A percentile compares a stretch with the other conserved stretches of the same genome.
Evolutionary conservation across 2,329 filamentous ascomycete genomes (phyloP).

Genomic region (Incumbomyces delicatus): DNA sequence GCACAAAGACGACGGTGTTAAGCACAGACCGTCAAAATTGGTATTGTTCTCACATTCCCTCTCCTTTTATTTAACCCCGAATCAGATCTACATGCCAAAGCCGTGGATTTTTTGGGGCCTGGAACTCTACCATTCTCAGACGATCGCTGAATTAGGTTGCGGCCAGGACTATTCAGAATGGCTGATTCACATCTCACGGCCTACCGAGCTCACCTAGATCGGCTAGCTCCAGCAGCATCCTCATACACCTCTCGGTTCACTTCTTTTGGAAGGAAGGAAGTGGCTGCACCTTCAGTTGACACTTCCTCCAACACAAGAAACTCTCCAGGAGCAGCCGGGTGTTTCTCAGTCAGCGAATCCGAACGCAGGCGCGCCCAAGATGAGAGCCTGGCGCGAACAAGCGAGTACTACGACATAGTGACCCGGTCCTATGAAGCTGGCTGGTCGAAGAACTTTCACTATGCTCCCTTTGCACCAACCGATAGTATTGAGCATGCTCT

Average conservation of each 20-base stretch:
- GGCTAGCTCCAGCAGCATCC: neutral
- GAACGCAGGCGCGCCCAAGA: neutral
- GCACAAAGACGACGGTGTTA: neutral
- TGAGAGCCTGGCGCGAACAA: neutral
- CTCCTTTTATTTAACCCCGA: neutral
- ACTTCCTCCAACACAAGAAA: neutral
- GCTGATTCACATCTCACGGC: no score
- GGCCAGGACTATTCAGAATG: no score
- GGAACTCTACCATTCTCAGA: no score
- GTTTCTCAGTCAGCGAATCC: neutral
- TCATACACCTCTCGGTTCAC: slow-evolving; percentile 4
- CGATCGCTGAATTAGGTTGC: no score
- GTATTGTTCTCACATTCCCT: slow-evolving; percentile 2
- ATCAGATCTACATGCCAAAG: no score
- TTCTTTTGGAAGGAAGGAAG: neutral
- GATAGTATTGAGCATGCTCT: slow-evolving; percentile 16
- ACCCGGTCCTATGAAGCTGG: slow-evolving; percentile 17
- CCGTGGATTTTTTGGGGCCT: no score
- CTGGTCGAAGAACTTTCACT: slow-evolving; percentile 20
- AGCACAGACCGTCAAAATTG: neutral
- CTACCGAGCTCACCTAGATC: neutral
- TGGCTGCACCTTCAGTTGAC: neutral
- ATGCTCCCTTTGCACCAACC: slow-evolving; percentile 18
- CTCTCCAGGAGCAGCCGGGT: neutral
- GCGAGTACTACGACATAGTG: slow-evolving; percentile 21